Base-by-base conservation (phyloP, 2,329 filamentous ascomycete genomes). In the Curvularia eragrostidis region DNA sequence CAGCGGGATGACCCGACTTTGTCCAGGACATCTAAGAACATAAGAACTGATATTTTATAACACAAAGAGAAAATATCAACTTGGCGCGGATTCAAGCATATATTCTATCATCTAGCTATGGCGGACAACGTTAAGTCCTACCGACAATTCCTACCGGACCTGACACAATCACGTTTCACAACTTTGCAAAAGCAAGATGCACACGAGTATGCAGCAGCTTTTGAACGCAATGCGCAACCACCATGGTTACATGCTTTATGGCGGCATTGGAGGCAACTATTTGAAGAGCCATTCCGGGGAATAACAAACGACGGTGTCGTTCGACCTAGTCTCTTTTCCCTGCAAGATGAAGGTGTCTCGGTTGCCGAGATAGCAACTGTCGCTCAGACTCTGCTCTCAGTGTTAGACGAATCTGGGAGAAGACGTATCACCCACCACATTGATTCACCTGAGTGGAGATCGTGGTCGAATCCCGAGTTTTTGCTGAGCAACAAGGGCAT, bases 401-500 rank as follows among this genome's bases (percentile, higher is more conserved):
- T 78, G 2, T 76, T 90, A 15, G 77, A 79, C 15, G 73, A 79
- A 0, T 76, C 79, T 9, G 83, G 90, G 65, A 79, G 75, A 42
- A 60, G 78, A 19, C 78, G 78, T 23, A 71, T 87, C 0, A 75
- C 74, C 28, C 85, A 89, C 65, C 86, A 89, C 69, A 82, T 92
- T 61, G 87, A 90, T 76, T 87, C 87, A 1, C 85, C 85, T 1
- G 86, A 91, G 69, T 92, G 89, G 89, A 84, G 89, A 49, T 86
- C 88, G 10, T 87, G 84, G 84, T 85, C 82, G 4, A 93, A 93
- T 71, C 90, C 90, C 0, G 90, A 93, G 70, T 90, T 92, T 64
- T 79, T 91, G 0, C 78, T 92, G n/a, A 84, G 84, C 41, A 12
- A 43, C 6, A 43, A 43, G 21, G 54, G 78, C 87, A 72, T 89